Evolutionary conservation across 2,329 filamentous ascomycete species (phyloP), one percentile per base, ranked within the genome.

Genomic region (Sordariomycetes sp.): DNA sequence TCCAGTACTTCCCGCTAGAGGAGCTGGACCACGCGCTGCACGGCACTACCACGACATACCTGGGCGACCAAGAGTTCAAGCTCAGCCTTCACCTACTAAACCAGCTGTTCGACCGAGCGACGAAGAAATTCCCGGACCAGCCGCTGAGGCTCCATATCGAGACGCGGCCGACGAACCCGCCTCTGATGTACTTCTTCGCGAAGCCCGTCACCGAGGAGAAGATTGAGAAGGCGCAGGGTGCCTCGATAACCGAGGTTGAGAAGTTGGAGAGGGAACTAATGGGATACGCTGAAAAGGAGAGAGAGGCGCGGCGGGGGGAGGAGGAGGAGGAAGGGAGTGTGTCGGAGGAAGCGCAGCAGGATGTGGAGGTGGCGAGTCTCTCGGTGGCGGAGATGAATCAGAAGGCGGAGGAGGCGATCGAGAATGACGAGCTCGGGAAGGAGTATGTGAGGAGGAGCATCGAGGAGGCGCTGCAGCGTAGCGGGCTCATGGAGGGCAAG

Each of bases 21-120:
- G 94, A 99, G 67, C 91, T 99, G 87, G 94, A 99, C 69, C 69
- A 79, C n/a, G 82, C 90, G 0, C 72, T 99, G n/a, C 95, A 99
- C 68, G 91, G 90, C 24, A 87, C 90, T 55, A 66, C 70, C 0
- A 78, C 91, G 65, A 77, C 76, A 0, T 68, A 65, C 20, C 72
- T 96, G 6, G 95, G 95, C 24, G 86, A 97, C 66, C 75, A 80
- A 53, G 94, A 99, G 68, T 97, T 97, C 74, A 87, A 86, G 67
- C 71, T 89, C 34, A 97, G 91, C 71, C 66, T 99, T 53, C 73
- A 80, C 18, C 72, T 99, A 24, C 76, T 97, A 64, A 94, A 96
- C 66, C 81, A 91, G 61, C 74, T 94, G 18, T 72, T 99, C 43
- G 76, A 96, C 69, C 83, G 80, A 61, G 91, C 89, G 4, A 90